Evolutionary conservation across 352 stramenopile species (phyloP).

Genomic region (Aphanomyces stellatus): DNA sequence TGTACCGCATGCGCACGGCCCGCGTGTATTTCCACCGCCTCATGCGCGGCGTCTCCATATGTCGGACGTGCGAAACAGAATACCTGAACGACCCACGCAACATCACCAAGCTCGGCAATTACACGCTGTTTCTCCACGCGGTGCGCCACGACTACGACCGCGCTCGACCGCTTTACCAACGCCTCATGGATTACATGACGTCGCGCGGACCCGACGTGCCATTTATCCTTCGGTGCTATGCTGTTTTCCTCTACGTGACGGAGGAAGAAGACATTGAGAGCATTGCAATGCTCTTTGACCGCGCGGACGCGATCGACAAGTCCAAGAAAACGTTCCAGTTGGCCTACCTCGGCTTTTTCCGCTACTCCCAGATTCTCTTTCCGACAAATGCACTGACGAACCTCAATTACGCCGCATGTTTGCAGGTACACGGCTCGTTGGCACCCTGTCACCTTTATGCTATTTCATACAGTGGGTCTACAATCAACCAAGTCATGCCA

Average conservation of each 20-base stretch:
- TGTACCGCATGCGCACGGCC: constrained; percentile 48
- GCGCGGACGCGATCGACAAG: constrained; percentile 45
- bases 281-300: constrained; percentile 57
- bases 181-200: constrained; percentile 66
- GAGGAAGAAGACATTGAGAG: constrained; percentile 54
- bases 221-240: constrained; percentile 77
- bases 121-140: constrained; percentile 69
- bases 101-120: constrained; percentile 73
- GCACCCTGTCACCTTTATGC: not conserved
- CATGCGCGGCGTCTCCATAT: constrained; percentile 51
- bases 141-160: constrained; percentile 73
- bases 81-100: constrained; percentile 70
- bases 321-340: constrained; percentile 62
- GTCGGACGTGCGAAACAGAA: constrained; percentile 56
- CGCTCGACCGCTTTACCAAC: constrained; percentile 52
- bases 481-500: constrained; percentile 47
- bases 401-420: constrained; percentile 69
- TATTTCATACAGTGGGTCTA: constrained; percentile 47
- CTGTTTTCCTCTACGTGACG: constrained; percentile 59
- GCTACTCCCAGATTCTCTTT: constrained; percentile 57
- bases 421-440: constrained; percentile 20
- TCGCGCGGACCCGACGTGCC: constrained; percentile 59
- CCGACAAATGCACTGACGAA: constrained; percentile 49
- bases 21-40: constrained; percentile 50
- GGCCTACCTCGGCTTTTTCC: constrained; percentile 69